phyloP scores from a whole-genome alignment of 345 rosid genomes.

The Ceriops zippeliana region DNA sequence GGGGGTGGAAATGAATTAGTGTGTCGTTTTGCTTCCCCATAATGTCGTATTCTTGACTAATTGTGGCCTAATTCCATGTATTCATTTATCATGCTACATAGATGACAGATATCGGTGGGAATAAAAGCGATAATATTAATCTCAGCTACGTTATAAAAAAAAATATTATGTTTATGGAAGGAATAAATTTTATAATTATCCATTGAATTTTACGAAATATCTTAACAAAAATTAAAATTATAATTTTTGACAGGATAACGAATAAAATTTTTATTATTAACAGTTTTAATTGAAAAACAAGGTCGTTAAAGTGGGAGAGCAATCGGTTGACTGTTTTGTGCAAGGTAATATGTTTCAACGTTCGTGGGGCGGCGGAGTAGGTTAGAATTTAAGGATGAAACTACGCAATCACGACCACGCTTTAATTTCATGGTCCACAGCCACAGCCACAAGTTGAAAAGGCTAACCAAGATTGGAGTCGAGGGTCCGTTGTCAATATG shows the following conservation, averaged over 20 bases:
- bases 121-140: no score
- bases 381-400: neutral
- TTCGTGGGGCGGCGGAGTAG: neutral
- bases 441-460: no score
- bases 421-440: neutral
- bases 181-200: no score
- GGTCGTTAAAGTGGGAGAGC: neutral
- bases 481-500: no score
- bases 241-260: neutral
- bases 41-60: neutral
- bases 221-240: no score
- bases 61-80: neutral
- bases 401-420: neutral
- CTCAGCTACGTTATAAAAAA: no score
- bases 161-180: no score
- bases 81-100: no score
- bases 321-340: neutral
- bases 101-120: no score
- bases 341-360: neutral
- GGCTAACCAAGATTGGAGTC: no score
- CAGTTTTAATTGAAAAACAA: neutral
- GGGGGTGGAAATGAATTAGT: neutral
- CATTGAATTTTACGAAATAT: no score
- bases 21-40: neutral
- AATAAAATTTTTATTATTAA: no score